A percentile compares a stretch with the other conserved stretches of the same genome.
Evolutionary conservation across 495 filamentous ascomycete genomes (phyloP).

Genomic region (Penicillium paxilli): DNA sequence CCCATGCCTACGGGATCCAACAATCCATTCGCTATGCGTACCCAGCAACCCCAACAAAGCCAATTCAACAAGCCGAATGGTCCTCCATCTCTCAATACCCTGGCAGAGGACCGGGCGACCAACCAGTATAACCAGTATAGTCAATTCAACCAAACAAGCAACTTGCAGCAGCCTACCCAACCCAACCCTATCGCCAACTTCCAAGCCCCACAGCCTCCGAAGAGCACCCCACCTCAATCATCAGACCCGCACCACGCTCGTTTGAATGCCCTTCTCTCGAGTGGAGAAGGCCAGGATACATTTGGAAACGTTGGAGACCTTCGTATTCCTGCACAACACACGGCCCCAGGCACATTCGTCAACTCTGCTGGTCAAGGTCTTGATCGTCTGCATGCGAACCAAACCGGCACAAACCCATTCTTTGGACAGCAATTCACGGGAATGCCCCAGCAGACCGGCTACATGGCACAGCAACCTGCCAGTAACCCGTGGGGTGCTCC

Average conservation of each 20-base stretch:
- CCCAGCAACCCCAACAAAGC: constrained; percentile 47
- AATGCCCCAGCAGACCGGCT: constrained; percentile 38
- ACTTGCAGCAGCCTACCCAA: constrained; percentile 7
- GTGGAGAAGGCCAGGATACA: constrained; percentile 91
- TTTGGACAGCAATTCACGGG: constrained; percentile 78
- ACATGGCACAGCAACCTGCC: constrained; percentile 49
- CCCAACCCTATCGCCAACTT: constrained; percentile 54
- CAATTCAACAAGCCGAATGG: constrained; percentile 57
- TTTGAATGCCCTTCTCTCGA: constrained; percentile 85
- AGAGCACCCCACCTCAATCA: constrained; percentile 42
- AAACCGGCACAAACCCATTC: constrained; percentile 93
- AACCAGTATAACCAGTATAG: constrained; percentile 53
- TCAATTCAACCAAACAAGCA: constrained; percentile 35
- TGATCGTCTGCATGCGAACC: constrained; percentile 64
- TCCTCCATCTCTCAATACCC: constrained; percentile 65
- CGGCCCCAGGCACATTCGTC: constrained; percentile 93
- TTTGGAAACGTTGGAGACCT: constrained; percentile 95
- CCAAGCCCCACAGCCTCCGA: constrained; percentile 48
- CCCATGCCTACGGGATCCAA: constrained; percentile 83
- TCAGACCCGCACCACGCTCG: constrained; percentile 77
- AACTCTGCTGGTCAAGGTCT: constrained; percentile 85
- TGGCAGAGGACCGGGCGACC: constrained; percentile 70
- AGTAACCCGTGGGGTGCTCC: constrained; percentile 71
- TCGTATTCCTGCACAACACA: constrained; percentile 95
- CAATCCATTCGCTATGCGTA: constrained; percentile 83